Evolutionary conservation across 371 early-diverging fungal genomes (phyloP).

Genomic region (Saksenaea oblongispora): DNA sequence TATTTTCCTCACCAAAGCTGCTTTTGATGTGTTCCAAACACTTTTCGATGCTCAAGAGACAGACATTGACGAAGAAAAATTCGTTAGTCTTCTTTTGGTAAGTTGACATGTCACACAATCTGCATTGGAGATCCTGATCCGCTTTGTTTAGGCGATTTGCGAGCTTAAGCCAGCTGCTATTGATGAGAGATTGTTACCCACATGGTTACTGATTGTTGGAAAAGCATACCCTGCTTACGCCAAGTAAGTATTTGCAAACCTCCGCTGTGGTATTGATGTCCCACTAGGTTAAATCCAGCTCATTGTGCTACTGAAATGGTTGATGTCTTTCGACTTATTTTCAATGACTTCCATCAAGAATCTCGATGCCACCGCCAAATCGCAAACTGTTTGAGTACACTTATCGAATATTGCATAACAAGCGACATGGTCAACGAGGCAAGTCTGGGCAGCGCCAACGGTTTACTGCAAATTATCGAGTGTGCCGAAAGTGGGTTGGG

Average conservation of each 20-base stretch:
- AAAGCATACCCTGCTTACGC: constrained; percentile 73
- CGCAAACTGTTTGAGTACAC: constrained; percentile 66
- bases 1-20: constrained; percentile 76
- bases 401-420: constrained; percentile 72
- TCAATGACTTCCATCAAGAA: constrained; percentile 74
- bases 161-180: constrained; percentile 84
- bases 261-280: not conserved
- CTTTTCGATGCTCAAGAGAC: constrained; percentile 59
- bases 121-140: not conserved
- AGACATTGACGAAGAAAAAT: constrained; percentile 61
- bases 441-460: constrained; percentile 34
- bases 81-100: constrained; percentile 49
- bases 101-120: constrained; percentile 17
- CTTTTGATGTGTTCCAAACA: constrained; percentile 80
- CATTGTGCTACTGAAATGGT: constrained; percentile 59
- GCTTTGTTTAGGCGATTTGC: constrained; percentile 60
- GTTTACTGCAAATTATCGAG: constrained; percentile 53
- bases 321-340: constrained; percentile 70
- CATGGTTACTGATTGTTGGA: constrained; percentile 85
- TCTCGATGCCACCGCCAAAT: constrained; percentile 54
- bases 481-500: constrained; percentile 64
- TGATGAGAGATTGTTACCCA: constrained; percentile 76
- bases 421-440: constrained; percentile 66
- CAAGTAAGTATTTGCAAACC: constrained; percentile 33
- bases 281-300: constrained; percentile 39